Evolutionary conservation across 352 stramenopile species (phyloP).

Genomic region (Globisporangium spinosum): DNA sequence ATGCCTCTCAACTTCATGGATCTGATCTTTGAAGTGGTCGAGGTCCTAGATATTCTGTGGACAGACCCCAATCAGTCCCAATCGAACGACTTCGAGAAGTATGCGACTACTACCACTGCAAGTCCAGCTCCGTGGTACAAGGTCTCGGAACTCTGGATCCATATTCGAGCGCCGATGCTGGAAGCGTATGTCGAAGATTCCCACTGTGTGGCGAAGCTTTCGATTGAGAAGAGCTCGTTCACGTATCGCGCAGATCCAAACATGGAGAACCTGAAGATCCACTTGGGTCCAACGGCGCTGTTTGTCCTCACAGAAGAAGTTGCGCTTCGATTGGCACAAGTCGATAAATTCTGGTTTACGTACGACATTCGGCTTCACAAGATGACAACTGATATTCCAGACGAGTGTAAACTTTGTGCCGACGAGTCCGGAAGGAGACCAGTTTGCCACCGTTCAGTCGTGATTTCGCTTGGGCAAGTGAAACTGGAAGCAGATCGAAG

Average conservation of each 20-base stretch:
- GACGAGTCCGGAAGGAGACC: constrained; percentile 56
- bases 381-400: constrained; percentile 30
- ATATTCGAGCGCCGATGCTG: constrained; percentile 76
- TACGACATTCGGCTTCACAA: constrained; percentile 70
- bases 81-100: constrained; percentile 15
- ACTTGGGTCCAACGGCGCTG: constrained; percentile 72
- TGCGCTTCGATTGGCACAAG: constrained; percentile 77
- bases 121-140: constrained; percentile 42
- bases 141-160: constrained; percentile 60
- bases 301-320: constrained; percentile 86
- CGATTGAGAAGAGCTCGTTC: constrained; percentile 74
- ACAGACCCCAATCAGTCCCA: constrained; percentile 19
- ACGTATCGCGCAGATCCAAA: constrained; percentile 57
- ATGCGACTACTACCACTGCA: constrained; percentile 2
- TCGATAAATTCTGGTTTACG: constrained; percentile 73
- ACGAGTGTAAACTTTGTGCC: constrained; percentile 55
- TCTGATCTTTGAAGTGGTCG: constrained; percentile 70
- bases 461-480: constrained; percentile 71
- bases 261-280: constrained; percentile 63
- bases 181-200: constrained; percentile 86
- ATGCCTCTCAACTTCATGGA: constrained; percentile 70
- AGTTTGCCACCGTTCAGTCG: constrained; percentile 59
- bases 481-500: constrained; percentile 84
- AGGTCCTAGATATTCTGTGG: constrained; percentile 71
- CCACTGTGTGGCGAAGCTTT: constrained; percentile 84